Evolutionary conservation across 2,329 filamentous ascomycete genomes (phyloP), one percentile per base, ranked within the genome.

Genomic region (Cladosporium sphaerospermum): DNA sequence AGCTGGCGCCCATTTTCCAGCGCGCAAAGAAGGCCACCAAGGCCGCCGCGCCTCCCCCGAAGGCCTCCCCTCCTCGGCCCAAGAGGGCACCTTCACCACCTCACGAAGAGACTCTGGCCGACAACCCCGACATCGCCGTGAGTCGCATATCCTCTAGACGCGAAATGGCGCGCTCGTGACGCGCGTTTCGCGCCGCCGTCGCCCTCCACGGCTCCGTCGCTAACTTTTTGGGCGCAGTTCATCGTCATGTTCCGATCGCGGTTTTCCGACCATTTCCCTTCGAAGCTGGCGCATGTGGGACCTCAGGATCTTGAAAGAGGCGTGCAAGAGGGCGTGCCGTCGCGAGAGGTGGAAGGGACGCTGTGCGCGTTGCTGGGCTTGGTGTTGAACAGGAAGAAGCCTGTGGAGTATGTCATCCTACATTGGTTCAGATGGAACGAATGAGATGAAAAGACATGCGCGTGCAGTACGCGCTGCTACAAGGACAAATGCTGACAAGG

Each of bases 191-290:
- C 52, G 42, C 31, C 49, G 46, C 7, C 14, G 39, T 50, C 18
- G 33, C 14, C 16, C 14, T 44, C 31, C 40, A 64, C 64, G 62
- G 57, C 59, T 60, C 49, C 23, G 7, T 54, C 56, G 56, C 64
- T 64, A 71, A 81, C 80, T 79, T 55, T 57, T 55, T 57, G 43
- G 47, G 32, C 46, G 42, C 66, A 96, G 89, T 96, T 99, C 73
- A 88, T 99, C 71, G 89, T 97, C 61, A 96, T 96, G 89, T 99
- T 97, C 73, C 84, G 92, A 70, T 87, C 88, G 71, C 89, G 93
- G 66, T 97, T 99, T 72, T 84, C 81, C 72, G 90, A 96, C 56
- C 86, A 83, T 56, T 93, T 99, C 61, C 86, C 91, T 45, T 86
- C 90, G 71, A 93, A 89, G 32, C 78, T 95, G 34, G 79, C 88